Evolutionary conservation across 768 basidiomycete genomes (phyloP).

Genomic region (Rhodosporidiobolus sp.): DNA sequence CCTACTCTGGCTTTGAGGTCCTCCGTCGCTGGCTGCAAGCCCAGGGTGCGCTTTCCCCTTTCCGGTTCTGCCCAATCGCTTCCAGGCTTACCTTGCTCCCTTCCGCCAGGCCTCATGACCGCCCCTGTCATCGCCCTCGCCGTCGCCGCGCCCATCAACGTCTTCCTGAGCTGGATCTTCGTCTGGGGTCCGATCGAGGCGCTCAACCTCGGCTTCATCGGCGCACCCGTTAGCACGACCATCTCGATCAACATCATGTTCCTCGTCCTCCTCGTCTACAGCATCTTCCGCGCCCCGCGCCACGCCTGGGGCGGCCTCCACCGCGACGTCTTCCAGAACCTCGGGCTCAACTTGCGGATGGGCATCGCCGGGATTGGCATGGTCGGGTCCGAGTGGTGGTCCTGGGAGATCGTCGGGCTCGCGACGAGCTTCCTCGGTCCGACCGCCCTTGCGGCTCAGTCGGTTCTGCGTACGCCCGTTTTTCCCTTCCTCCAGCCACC

Average conservation of each 20-base stretch:
- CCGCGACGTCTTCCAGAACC: conserved; percentile 61
- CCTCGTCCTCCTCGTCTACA: conserved; percentile 47
- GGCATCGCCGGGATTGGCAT: conserved; percentile 77
- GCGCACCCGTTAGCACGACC: conserved; percentile 85
- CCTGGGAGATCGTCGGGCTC: conserved; percentile 72
- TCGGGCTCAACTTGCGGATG: conserved; percentile 67
- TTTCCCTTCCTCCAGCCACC: conserved; percentile 34
- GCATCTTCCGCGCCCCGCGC: conserved; percentile 51
- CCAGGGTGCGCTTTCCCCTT: conserved; percentile 29
- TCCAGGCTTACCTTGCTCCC: neutral
- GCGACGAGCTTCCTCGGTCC: conserved; percentile 65
- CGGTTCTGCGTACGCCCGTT: conserved; percentile 58
- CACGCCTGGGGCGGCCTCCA: conserved; percentile 81
- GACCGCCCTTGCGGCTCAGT: conserved; percentile 77
- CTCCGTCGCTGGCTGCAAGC: conserved; percentile 43
- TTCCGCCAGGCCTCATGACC: conserved; percentile 63
- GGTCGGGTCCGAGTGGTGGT: conserved; percentile 92
- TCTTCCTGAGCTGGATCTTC: conserved; percentile 75
- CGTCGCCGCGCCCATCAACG: conserved; percentile 80
- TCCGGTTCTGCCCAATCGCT: neutral
- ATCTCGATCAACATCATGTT: conserved; percentile 82
- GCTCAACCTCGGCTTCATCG: conserved; percentile 80
- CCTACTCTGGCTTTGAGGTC: conserved; percentile 44
- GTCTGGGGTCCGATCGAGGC: conserved; percentile 51
- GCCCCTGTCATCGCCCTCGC: conserved; percentile 80